Evolutionary conservation across 2,329 filamentous ascomycete species (phyloP), one percentile per base, ranked within the genome.

Genomic region (Stachybotrys chlorohalonatus): DNA sequence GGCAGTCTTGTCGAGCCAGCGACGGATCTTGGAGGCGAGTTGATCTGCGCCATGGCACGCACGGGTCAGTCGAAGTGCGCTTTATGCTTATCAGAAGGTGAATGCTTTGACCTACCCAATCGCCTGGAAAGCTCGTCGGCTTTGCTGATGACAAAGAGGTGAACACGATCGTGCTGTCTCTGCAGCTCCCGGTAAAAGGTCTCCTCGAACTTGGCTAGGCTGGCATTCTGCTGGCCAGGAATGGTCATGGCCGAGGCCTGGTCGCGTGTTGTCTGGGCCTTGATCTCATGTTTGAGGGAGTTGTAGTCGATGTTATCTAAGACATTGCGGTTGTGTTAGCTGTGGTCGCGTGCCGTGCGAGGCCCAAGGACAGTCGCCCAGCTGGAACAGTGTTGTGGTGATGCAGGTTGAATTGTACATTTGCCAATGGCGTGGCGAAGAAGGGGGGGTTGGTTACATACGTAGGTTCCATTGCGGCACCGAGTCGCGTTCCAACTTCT

Each of bases 261-360:
- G 68, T 86, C 83, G 49, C 80, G 81, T 11, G 85, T 86, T 1
- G 90, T 95, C 66, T 90, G 82, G 57, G 81, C 81, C 69, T 93
- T 94, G 75, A 95, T 93, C 64, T 89, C 79, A 68, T 89, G 81
- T 71, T 95, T 95, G 59, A 95, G 80, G 51, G 88, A 87, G 68
- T 93, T 90, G 76, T 95, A 95, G 70, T 94, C 90, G 70, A 95
- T 84, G 70, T 95, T 94, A 68, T 92, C 86, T 90, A 51, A 11
- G 7, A 49, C 47, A 47, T 55, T 13, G 53, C 47, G 45, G 53
- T 59, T 39, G 13, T 9, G 36, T 42, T 42, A 42, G 36, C 36
- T 3, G 9, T 42, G 9, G 24, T 24, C 24, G 24, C 24, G 24
- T 24, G 24, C 4, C 24, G 24, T 24, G 24, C 24, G 4, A 24